phyloP scores from a whole-genome alignment of 108 stramenopile species.

The Mayamaea pseudoterrestris region DNA sequence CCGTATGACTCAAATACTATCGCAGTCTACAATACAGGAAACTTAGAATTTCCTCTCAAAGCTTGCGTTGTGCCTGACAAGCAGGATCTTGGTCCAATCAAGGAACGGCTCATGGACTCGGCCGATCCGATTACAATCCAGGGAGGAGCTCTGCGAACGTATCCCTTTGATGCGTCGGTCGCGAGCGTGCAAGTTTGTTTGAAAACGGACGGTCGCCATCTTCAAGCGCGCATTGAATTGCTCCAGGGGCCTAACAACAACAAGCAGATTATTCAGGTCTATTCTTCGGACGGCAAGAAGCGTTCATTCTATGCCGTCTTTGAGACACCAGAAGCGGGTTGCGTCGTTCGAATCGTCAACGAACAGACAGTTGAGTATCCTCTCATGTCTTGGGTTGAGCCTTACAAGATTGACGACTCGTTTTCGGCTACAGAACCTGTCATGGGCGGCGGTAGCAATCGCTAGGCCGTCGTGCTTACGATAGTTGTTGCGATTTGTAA shows the following conservation, averaged over 20 bases:
- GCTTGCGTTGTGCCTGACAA: too few species aligned
- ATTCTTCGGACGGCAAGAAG: conserved; percentile 70
- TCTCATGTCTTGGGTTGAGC: conserved; percentile 48
- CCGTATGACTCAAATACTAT: conserved; percentile 46
- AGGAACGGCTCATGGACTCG: too few species aligned
- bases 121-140: conserved; percentile 39
- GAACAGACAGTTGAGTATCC: conserved; percentile 79
- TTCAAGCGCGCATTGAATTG: conserved; percentile 68
- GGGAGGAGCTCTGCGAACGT: conserved; percentile 63
- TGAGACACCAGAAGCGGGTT: conserved; percentile 68
- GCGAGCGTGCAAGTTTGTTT: conserved; percentile 49
- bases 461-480: too few species aligned
- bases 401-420: conserved; percentile 25
- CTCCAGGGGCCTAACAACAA: conserved; percentile 77
- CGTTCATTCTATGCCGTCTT: conserved; percentile 67
- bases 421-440: too few species aligned
- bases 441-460: too few species aligned
- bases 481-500: too few species aligned
- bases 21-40: conserved; percentile 44
- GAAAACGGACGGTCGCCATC: conserved; percentile 64
- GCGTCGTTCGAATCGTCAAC: conserved; percentile 71
- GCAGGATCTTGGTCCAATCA: too few species aligned
- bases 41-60: conserved; percentile 51
- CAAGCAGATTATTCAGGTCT: conserved; percentile 79
- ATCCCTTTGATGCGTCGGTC: conserved; percentile 57